phyloP scores from a whole-genome alignment of 345 rosid species.

The Sisymbrium altissimum region DNA sequence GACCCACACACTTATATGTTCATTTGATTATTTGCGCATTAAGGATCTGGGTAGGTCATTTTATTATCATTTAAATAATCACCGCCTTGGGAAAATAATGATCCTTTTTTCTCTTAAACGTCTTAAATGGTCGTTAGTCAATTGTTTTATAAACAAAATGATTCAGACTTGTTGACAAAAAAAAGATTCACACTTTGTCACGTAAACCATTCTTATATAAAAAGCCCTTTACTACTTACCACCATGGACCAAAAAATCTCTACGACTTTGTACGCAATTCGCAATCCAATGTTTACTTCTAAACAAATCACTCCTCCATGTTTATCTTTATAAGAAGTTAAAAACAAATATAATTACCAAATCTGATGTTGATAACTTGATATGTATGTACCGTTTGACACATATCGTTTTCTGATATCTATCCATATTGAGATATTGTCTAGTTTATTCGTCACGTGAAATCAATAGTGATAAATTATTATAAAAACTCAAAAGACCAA shows the following conservation, averaged over 20 bases:
- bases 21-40: neutral
- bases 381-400: neutral
- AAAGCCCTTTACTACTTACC: neutral
- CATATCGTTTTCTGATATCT: neutral
- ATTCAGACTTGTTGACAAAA: neutral
- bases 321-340: neutral
- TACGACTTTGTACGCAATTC: neutral
- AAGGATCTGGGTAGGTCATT: neutral
- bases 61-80: conserved; percentile 2
- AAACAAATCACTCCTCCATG: neutral
- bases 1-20: neutral
- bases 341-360: neutral
- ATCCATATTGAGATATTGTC: too few relatives aligned
- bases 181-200: neutral
- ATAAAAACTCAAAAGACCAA: neutral
- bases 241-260: neutral
- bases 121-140: neutral
- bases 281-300: neutral
- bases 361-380: neutral
- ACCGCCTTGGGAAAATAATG: conserved; percentile 6
- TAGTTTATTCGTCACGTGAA: neutral
- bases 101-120: neutral
- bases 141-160: neutral
- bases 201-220: neutral
- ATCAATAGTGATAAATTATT: neutral